A percentile compares a stretch with the other conserved stretches of the same genome.
Evolutionary conservation across 2,329 filamentous ascomycete genomes (phyloP).

Genomic region (Plectosphaerella cucumerina): DNA sequence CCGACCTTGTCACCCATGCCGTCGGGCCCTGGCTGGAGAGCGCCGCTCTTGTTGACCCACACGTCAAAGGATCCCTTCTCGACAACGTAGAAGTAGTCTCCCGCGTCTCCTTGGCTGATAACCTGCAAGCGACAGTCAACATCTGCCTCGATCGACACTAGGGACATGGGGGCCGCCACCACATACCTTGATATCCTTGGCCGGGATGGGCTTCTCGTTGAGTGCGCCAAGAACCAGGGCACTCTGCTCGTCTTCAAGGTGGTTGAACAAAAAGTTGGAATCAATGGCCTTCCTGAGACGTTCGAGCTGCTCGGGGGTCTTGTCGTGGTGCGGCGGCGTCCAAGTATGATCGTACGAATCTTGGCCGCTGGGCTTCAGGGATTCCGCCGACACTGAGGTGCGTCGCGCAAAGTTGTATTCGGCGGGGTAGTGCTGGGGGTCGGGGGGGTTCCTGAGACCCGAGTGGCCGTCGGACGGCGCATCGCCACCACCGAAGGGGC

Average conservation of each 20-base stretch:
- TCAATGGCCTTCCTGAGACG: slow-evolving; percentile 79
- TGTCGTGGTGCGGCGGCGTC: slow-evolving; percentile 80
- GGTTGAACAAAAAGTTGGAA: slow-evolving; percentile 89
- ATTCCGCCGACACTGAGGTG: slow-evolving; percentile 95
- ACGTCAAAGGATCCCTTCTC: slow-evolving; percentile 89
- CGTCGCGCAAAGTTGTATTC: slow-evolving; percentile 93
- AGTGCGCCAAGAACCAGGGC: slow-evolving; percentile 83
- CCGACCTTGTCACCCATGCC: slow-evolving; percentile 82
- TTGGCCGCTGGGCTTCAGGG: slow-evolving; percentile 75
- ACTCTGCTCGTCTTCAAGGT: slow-evolving; percentile 91
- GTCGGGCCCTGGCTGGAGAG: slow-evolving; percentile 72
- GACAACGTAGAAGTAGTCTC: slow-evolving; percentile 97
- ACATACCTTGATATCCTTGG: slow-evolving; percentile 73
- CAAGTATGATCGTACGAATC: slow-evolving; percentile 79
- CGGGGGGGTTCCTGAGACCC: slow-evolving; percentile 43
- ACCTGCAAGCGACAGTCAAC: slow-evolving; percentile 54
- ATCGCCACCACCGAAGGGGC: slow-evolving; percentile 23
- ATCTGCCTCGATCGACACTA: no score
- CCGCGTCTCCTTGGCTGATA: slow-evolving; percentile 90
- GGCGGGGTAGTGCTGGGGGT: slow-evolving; percentile 71
- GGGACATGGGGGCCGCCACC: no score
- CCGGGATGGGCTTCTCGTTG: slow-evolving; percentile 91
- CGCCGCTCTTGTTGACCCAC: slow-evolving; percentile 76
- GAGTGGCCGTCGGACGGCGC: slow-evolving; percentile 41
- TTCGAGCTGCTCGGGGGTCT: slow-evolving; percentile 73